Base-by-base conservation (phyloP, 192 early-diverging fungal species). In the Coemansia sp. region DNA sequence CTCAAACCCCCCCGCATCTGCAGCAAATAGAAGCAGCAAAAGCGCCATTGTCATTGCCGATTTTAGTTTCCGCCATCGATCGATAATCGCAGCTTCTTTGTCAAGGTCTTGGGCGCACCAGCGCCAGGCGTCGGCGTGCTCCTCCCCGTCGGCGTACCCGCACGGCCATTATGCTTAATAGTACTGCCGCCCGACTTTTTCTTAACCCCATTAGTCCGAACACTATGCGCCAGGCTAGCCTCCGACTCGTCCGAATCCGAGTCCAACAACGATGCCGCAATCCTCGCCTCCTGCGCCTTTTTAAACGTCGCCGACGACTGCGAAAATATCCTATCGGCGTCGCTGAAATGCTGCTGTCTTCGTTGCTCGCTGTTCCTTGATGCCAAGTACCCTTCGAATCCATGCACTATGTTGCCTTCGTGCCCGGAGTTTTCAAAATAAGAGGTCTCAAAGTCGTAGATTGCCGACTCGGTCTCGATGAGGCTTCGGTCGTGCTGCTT, bases 391-490 rank as follows among this genome's bases (percentile, higher is more conserved):
- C 89, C 91, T 11, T 94, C 93, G 59, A 94, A 96, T 1, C 94
- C 94, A 35, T 85, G 80, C 42, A 95, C 88, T 59, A 96, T 88
- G 64, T 96, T 96, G 28, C 94, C 94, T 22, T 88, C 85, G 6
- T 85, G 82, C 5, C 84, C 85, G 0, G 93, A 93, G 55, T 90
- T 91, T 74, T 96, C 94, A 29, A 96, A 79, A 67, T 96, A 96
- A 9, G 90, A 89, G 1, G 89, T 89, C 68, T 96, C 94, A 71
- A 91, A 91, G 22, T 84, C 77, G 73, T 91, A 96, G 36, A 96
- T 94, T 22, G 84, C 82, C 18, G 84, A 77, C 65, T 96, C 94
- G 0, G 94, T 75, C 28, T 84, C 88, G 34, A 69, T 67, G 61
- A 95, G 72, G 50, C 82, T 87, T 25, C 83, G 84, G 67, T 95